phyloP scores from a whole-genome alignment of 805 yeast species.

The Teunomyces atbi region DNA sequence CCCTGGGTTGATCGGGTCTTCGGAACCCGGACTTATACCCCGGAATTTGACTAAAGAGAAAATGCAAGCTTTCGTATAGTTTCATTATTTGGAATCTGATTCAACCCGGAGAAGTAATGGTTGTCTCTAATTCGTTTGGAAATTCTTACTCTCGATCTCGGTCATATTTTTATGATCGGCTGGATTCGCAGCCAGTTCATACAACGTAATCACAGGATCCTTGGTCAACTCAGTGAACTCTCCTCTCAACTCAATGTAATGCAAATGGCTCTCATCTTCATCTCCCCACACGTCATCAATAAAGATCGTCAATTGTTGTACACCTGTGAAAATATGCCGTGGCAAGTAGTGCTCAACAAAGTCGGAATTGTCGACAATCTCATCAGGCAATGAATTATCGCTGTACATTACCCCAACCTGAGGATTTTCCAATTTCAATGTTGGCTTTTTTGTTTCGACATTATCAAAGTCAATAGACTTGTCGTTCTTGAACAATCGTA shows the following conservation, averaged over 20 bases:
- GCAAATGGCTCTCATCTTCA: conserved; percentile 56
- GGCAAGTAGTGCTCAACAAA: conserved; percentile 84
- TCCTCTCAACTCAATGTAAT: conserved; percentile 80
- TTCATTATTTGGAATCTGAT: too few relatives aligned
- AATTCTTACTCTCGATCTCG: conserved; percentile 5
- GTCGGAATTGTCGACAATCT: conserved; percentile 35
- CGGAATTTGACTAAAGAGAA: not conserved
- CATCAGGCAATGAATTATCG: conserved; percentile 36
- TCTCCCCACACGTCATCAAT: conserved; percentile 52
- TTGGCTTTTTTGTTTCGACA: conserved; percentile 47
- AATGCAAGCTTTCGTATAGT: too few relatives aligned
- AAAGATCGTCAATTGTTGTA: conserved; percentile 64
- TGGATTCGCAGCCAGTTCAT: conserved; percentile 93
- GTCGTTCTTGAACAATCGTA: conserved; percentile 73
- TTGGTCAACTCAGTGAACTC: conserved; percentile 52
- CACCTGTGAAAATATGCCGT: conserved; percentile 68
- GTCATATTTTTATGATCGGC: conserved; percentile 62
- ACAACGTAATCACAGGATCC: conserved; percentile 74
- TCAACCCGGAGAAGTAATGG: too few relatives aligned
- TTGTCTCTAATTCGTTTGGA: not conserved
- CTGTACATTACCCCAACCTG: conserved; percentile 49
- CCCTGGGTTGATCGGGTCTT: not conserved
- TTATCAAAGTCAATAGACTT: conserved; percentile 71
- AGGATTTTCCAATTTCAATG: conserved; percentile 62
- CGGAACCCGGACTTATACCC: not conserved